Conservation (phyloP, 768 basidiomycete species). For the Sarcodon aspratus region DNA sequence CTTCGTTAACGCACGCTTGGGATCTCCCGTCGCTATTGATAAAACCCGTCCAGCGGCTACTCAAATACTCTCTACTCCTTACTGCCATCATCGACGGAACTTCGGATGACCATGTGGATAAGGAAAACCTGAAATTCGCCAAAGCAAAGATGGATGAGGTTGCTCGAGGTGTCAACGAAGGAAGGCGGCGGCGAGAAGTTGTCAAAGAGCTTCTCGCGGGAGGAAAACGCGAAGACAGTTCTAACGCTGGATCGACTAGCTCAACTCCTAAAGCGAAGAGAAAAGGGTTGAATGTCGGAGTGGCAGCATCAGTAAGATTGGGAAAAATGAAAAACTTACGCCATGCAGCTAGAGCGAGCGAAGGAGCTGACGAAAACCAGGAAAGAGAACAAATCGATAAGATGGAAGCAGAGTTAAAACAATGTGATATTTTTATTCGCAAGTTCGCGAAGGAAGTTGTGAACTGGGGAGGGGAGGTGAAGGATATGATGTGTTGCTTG, state of each 20-base stretch:
- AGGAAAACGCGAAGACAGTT: slow-evolving; percentile 8
- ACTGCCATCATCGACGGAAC: slow-evolving; percentile 67
- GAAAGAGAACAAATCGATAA: slow-evolving; percentile 40
- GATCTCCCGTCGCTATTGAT: slow-evolving; percentile 91
- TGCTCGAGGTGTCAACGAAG: slow-evolving; percentile 71
- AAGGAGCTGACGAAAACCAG: slow-evolving; percentile 22
- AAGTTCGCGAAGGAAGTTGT: slow-evolving; percentile 50
- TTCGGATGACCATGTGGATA: slow-evolving; percentile 56
- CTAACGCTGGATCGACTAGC: slow-evolving; percentile 8
- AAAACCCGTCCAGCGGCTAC: slow-evolving; percentile 92
- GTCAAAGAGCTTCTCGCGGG: slow-evolving; percentile 57
- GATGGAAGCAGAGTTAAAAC: slow-evolving; percentile 45
- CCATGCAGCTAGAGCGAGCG: slow-evolving; percentile 19
- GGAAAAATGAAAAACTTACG: slow-evolving; percentile 48
- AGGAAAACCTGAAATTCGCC: slow-evolving; percentile 40
- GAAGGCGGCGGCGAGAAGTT: slow-evolving; percentile 63
- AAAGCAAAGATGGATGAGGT: slow-evolving; percentile 57
- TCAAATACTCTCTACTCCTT: slow-evolving; percentile 89
- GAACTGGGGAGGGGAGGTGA: slow-evolving; percentile 49
- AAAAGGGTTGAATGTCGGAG: slow-evolving; percentile 29
- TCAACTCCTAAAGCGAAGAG: slow-evolving; percentile 29
- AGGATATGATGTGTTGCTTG: slow-evolving; percentile 35
- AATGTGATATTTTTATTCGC: slow-evolving; percentile 45
- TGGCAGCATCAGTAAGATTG: slow-evolving; percentile 46
- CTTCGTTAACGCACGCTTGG: slow-evolving; percentile 76